Percentiles rank a stretch among this genome's conserved stretches.
Conservation (phyloP, 768 basidiomycete species). For the Psilocybe subaeruginosa region DNA sequence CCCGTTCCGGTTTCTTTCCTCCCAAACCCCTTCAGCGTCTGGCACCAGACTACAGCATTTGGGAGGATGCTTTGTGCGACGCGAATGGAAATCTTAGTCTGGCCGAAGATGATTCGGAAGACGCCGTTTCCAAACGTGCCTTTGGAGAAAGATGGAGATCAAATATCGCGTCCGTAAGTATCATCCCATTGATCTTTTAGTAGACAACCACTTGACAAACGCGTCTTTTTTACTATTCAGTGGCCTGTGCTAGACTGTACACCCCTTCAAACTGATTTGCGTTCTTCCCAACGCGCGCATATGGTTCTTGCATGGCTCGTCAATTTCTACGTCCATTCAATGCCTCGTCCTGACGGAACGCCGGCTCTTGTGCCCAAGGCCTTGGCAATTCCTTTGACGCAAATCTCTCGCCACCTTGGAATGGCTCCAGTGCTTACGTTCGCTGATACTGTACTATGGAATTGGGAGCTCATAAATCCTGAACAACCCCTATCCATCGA, state of each 20-base stretch:
- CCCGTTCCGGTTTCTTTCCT: constrained; percentile 86
- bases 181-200: constrained; percentile 9
- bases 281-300: constrained; percentile 81
- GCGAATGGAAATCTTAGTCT: constrained; percentile 58
- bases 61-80: constrained; percentile 69
- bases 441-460: constrained; percentile 96
- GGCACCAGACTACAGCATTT: constrained; percentile 54
- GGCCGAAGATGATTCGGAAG: constrained; percentile 57
- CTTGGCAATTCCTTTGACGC: constrained; percentile 76
- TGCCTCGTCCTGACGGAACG: constrained; percentile 43
- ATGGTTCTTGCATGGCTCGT: constrained; percentile 87
- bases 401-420: constrained; percentile 73
- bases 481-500: constrained; percentile 59
- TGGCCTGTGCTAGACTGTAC: constrained; percentile 71
- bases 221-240: constrained; percentile 36
- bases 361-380: constrained; percentile 70
- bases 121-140: constrained; percentile 48
- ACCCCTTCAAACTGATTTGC: constrained; percentile 54
- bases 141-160: constrained; percentile 73
- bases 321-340: constrained; percentile 89
- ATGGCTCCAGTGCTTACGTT: constrained; percentile 96
- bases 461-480: constrained; percentile 69
- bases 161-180: constrained; percentile 63
- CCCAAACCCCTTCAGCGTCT: constrained; percentile 60
- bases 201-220: constrained; percentile 7